A percentile compares a stretch with the other conserved stretches of the same genome.
phyloP scores from a whole-genome alignment of 1,139 yeast species.

The Pichia cactophila region DNA sequence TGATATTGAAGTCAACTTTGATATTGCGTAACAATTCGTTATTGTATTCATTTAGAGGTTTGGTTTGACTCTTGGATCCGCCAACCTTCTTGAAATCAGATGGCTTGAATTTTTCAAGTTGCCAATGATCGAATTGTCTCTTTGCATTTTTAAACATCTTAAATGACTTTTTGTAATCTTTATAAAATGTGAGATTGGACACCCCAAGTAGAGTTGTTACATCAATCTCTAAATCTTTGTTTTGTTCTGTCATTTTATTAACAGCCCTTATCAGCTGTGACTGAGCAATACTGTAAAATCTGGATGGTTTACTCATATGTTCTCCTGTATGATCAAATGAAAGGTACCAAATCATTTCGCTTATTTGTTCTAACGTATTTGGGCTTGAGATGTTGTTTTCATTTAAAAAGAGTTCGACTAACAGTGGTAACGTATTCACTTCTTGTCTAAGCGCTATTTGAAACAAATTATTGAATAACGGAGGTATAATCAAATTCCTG shows the following conservation, averaged over 20 bases:
- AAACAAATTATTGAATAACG: slow-evolving; percentile 22
- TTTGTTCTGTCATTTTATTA: slow-evolving; percentile 15
- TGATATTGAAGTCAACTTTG: slow-evolving; percentile 23
- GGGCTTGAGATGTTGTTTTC: slow-evolving; percentile 11
- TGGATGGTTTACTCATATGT: slow-evolving; percentile 17
- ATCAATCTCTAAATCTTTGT: slow-evolving; percentile 16
- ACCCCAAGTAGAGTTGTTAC: slow-evolving; percentile 24
- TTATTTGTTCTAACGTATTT: slow-evolving; percentile 18
- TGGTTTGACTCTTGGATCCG: background rate
- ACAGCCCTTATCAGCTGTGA: slow-evolving; percentile 19
- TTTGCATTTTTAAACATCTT: slow-evolving; percentile 25
- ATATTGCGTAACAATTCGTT: slow-evolving; percentile 5
- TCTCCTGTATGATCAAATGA: slow-evolving; percentile 25
- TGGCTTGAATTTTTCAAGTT: slow-evolving; percentile 25
- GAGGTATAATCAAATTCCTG: slow-evolving; percentile 21
- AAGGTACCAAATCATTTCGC: slow-evolving; percentile 25
- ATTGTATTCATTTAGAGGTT: background rate
- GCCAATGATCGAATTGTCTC: slow-evolving; percentile 26
- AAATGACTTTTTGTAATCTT: slow-evolving; percentile 18
- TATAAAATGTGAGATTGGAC: slow-evolving; percentile 21
- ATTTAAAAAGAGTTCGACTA: slow-evolving; percentile 17
- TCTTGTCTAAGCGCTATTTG: slow-evolving; percentile 19
- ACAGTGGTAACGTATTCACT: slow-evolving; percentile 16
- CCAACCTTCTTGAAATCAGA: slow-evolving; percentile 23
- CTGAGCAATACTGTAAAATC: slow-evolving; percentile 20